These are phyloP conservation scores for Stemphylium vesicarium DNA, from an alignment of 2,329 filamentous ascomycete species.

Conservation along the genomic window DNA sequence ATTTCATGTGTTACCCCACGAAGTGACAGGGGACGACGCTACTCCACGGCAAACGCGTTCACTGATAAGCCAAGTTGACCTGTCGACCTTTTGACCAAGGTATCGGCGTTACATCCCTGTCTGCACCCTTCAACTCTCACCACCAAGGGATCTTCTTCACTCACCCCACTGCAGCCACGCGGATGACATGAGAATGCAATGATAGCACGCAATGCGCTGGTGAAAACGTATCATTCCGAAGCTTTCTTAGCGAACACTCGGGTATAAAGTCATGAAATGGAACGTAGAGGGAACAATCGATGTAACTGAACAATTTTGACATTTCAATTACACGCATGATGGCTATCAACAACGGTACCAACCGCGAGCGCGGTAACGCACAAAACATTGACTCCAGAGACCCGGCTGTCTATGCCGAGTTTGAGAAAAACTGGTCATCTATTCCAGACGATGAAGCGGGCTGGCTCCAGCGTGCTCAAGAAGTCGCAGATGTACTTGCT, in stretches of 20 bases:
- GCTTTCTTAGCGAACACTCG: background rate
- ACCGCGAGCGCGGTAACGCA: slow-evolving; percentile 17
- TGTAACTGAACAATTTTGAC: background rate
- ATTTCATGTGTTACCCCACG: too few species aligned
- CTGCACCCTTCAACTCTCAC: background rate
- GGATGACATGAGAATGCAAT: background rate
- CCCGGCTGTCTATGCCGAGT: slow-evolving; percentile 50
- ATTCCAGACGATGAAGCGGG: slow-evolving; percentile 50
- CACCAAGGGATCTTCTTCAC: background rate
- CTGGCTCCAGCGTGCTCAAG: slow-evolving; percentile 58
- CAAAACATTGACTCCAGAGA: slow-evolving; percentile 33
- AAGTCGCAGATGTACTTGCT: slow-evolving; percentile 58
- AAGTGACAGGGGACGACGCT: too few species aligned
- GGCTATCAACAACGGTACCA: slow-evolving; percentile 16
- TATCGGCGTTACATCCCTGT: background rate
- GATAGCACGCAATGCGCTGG: slow-evolving; percentile 10
- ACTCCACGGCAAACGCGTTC: too few species aligned
- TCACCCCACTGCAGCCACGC: background rate
- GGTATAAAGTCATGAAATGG: background rate
- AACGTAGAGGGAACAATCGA: background rate
- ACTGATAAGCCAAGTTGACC: background rate
- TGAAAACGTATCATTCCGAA: background rate
- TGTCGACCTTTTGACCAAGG: background rate
- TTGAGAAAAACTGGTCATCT: slow-evolving; percentile 46
- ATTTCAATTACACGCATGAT: background rate